Evolutionary conservation across 2,329 filamentous ascomycete species (phyloP).

Genomic region (Arthroderma sp.): DNA sequence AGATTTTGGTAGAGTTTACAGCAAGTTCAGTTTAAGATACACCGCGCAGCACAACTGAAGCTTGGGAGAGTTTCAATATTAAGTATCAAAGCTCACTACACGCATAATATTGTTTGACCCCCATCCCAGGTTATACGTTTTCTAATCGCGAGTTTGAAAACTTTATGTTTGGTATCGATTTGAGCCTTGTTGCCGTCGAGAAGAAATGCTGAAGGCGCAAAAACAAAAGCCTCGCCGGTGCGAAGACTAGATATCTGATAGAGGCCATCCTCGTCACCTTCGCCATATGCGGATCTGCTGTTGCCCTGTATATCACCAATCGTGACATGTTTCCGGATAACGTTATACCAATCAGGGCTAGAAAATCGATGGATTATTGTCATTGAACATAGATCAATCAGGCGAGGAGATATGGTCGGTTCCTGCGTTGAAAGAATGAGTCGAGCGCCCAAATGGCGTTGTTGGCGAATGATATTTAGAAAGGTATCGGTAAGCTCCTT

Average conservation of each 20-base stretch:
- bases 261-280: not conserved
- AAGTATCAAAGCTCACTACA: not conserved
- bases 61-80: no score
- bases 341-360: slow-evolving; percentile 47
- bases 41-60: no score
- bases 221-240: not conserved
- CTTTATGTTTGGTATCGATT: not conserved
- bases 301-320: not conserved
- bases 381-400: slow-evolving; percentile 56
- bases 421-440: slow-evolving; percentile 64
- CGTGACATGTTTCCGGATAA: slow-evolving; percentile 27
- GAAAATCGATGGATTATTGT: slow-evolving; percentile 61
- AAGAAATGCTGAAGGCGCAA: not conserved
- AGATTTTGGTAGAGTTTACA: no score
- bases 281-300: not conserved
- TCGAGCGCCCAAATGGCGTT: slow-evolving; percentile 53
- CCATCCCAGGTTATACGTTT: not conserved
- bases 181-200: not conserved
- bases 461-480: slow-evolving; percentile 49
- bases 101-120: not conserved
- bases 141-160: not conserved
- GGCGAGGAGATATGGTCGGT: slow-evolving; percentile 52
- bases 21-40: no score
- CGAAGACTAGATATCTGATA: not conserved
- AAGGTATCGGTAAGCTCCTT: slow-evolving; percentile 45